Evolutionary conservation across 768 basidiomycete genomes (phyloP), one percentile per base, ranked within the genome.

Genomic region (Terana coerulea): DNA sequence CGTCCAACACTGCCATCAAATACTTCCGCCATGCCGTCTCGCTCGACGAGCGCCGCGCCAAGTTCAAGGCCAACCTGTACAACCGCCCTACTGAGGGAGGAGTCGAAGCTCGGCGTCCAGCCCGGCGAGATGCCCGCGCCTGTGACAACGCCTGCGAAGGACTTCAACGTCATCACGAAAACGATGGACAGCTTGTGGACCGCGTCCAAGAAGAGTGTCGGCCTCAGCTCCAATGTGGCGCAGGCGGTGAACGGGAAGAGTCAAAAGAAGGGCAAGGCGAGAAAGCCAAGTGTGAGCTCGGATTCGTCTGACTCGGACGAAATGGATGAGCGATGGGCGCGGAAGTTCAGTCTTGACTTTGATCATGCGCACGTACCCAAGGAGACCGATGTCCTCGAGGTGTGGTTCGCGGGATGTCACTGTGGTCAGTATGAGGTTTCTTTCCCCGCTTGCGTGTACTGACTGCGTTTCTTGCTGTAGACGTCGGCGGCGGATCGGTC

Each of bases 361-460:
- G n/a, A n/a, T n/a, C n/a, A n/a, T n/a, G n/a, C 6, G 43, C 22
- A 12, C 10, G n/a, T 15, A 19, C 15, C 29, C 14, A 40, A 39
- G 15, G 37, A 63, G 45, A 89, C 88, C 0, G 69, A 89, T 52
- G 79, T 88, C 3, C 73, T 79, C 41, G 88, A 91, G 57, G 89
- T 91, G 1, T 91, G 89, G 88, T 91, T 91, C 58, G 66, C 86
- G 3, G 88, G 88, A 0, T 80, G 76, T 58, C 88, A 90, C 56
- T 79, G 78, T 40, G 86, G 88, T 86, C 57, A 25, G 75, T 67
- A 9, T 33, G 21, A 2, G 26, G 14, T 14, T 21, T 19, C 5
- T 37, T 42, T 40, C 24, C 15, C 19, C 2, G 21, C 8, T 21
- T 28, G 1, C 5, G 30, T 14, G 24, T 33, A 28, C 14, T 22